Percentiles rank a stretch among this genome's conserved stretches.
Conservation (phyloP, 345 rosid species). For the Pugionium dolabratum region DNA sequence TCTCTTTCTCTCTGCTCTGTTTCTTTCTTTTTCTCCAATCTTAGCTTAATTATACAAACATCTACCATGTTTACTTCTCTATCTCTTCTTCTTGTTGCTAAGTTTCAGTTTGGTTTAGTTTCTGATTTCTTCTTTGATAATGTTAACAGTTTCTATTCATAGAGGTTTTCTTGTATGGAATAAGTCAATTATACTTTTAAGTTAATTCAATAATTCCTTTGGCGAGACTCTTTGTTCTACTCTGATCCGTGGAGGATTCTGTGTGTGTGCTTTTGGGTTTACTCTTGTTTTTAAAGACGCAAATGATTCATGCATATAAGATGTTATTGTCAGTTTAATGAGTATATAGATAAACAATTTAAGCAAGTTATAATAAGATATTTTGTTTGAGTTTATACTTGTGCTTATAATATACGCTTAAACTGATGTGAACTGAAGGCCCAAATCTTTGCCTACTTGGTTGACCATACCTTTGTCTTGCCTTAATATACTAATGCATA, state of each 20-base stretch:
- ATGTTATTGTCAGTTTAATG: constrained; percentile 47
- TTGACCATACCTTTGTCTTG: constrained; percentile 33
- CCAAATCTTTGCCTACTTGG: constrained; percentile 42
- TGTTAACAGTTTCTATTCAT: constrained; percentile 3
- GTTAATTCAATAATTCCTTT: neutral
- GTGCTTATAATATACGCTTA: constrained; percentile 26
- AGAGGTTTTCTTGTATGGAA: neutral
- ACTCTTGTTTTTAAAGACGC: constrained; percentile 30
- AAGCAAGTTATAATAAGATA: constrained; percentile 30
- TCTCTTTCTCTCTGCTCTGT: constrained; percentile 39
- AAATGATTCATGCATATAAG: constrained; percentile 45
- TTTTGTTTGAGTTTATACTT: constrained; percentile 32
- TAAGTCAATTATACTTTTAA: neutral
- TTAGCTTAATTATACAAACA: constrained; percentile 11
- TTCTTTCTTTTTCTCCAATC: neutral
- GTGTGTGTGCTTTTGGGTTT: neutral
- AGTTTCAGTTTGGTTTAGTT: neutral
- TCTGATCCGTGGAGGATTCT: constrained; percentile 30
- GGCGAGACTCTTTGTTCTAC: neutral
- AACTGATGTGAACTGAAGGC: constrained; percentile 37
- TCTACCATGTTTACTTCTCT: constrained; percentile 5
- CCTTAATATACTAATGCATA: constrained; percentile 14
- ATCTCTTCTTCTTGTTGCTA: neutral
- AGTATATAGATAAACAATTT: constrained; percentile 24
- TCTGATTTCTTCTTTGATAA: constrained; percentile 7